A percentile compares a stretch with the other conserved stretches of the same genome.
phyloP scores from a whole-genome alignment of 768 basidiomycete species.

The Neoboletus subvelutipes region DNA sequence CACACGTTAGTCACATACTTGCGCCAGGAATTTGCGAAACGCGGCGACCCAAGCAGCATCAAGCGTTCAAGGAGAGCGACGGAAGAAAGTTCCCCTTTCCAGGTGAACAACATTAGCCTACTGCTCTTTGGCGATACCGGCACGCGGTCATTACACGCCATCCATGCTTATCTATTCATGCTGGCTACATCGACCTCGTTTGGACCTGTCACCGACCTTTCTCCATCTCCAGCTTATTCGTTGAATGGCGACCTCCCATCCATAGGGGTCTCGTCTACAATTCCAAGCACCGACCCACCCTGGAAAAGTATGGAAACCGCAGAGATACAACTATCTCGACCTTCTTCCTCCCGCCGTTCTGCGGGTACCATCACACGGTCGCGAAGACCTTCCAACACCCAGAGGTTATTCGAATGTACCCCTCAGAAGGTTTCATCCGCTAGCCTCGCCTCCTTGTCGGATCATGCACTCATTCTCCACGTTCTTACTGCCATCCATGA shows the following conservation, averaged over 20 bases:
- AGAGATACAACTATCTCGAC: conserved; percentile 30
- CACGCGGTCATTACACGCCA: conserved; percentile 73
- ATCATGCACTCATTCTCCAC: conserved; percentile 70
- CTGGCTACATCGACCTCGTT: conserved; percentile 71
- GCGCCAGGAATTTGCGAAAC: conserved; percentile 68
- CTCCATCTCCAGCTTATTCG: conserved; percentile 43
- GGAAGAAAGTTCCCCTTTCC: conserved; percentile 49
- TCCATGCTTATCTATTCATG: conserved; percentile 79
- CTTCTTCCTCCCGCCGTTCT: conserved; percentile 47
- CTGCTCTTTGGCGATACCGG: conserved; percentile 58
- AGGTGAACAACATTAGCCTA: conserved; percentile 45
- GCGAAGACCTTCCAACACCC: conserved; percentile 56
- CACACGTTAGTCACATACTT: conserved; percentile 74
- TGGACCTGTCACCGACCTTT: conserved; percentile 41
- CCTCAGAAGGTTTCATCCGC: conserved; percentile 43
- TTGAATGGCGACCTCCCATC: conserved; percentile 30
- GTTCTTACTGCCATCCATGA: conserved; percentile 68
- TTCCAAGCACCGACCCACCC: conserved; percentile 33
- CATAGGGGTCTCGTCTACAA: conserved; percentile 31
- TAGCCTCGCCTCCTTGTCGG: conserved; percentile 61
- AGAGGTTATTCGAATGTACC: conserved; percentile 50
- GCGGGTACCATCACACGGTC: conserved; percentile 48
- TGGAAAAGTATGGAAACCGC: conserved; percentile 19
- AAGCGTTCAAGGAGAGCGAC: conserved; percentile 45
- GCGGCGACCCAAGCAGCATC: conserved; percentile 45